phyloP scores from a whole-genome alignment of 2,329 filamentous ascomycete species.

The Botrytis porri region DNA sequence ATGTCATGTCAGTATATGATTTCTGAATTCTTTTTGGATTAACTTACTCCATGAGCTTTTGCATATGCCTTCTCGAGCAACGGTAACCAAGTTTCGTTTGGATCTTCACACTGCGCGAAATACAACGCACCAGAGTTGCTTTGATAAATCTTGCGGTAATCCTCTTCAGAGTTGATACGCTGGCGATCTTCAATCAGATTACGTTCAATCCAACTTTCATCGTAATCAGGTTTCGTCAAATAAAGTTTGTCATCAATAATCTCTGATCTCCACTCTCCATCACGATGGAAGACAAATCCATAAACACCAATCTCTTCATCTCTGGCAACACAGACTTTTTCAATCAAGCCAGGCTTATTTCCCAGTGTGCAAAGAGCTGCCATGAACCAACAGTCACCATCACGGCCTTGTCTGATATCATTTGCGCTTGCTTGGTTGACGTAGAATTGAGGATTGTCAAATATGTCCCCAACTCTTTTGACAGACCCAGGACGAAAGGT shows the following conservation, averaged over 20 bases:
- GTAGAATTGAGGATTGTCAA: constrained; percentile 73
- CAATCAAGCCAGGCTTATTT: constrained; percentile 45
- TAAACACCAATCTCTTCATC: constrained; percentile 70
- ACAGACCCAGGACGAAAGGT: constrained; percentile 30
- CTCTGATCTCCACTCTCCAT: constrained; percentile 82
- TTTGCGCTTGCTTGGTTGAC: constrained; percentile 68
- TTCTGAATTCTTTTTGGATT: background rate
- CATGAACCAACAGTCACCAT: constrained; percentile 85
- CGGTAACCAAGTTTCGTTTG: constrained; percentile 80
- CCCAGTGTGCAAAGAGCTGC: constrained; percentile 73
- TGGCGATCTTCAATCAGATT: constrained; percentile 73
- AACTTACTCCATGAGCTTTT: constrained; percentile 63
- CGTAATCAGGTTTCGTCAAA: constrained; percentile 75
- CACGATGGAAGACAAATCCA: constrained; percentile 81
- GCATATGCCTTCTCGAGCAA: constrained; percentile 80
- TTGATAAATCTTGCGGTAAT: constrained; percentile 48
- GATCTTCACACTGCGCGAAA: constrained; percentile 72
- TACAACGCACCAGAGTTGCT: constrained; percentile 71
- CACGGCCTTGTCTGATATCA: constrained; percentile 74
- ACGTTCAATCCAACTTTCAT: constrained; percentile 64
- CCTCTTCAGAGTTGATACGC: constrained; percentile 53
- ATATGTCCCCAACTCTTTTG: constrained; percentile 70
- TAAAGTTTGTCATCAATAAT: constrained; percentile 90
- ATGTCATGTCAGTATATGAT: constrained; percentile 9
- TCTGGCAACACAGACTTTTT: constrained; percentile 42